These are phyloP conservation scores for Pulveroboletus sp. DNA, from an alignment of 768 basidiomycete genomes.

Conservation along the genomic window DNA sequence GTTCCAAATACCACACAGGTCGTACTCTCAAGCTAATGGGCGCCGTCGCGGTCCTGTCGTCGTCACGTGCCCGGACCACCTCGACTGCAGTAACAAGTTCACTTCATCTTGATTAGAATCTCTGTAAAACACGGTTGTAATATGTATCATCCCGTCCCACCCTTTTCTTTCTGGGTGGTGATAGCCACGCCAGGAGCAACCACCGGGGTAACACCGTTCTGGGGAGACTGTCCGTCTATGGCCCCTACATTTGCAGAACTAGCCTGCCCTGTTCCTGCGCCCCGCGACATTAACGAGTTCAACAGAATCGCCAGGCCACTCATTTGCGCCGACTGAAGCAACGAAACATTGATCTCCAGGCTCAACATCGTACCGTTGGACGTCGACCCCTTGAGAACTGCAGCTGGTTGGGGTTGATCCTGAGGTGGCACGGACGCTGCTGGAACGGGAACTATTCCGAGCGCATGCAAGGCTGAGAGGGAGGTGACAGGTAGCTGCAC, in stretches of 20 bases:
- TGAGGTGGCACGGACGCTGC: conserved; percentile 46
- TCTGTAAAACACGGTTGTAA: conserved; percentile 8
- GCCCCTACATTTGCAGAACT: conserved; percentile 9
- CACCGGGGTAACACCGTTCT: conserved; percentile 13
- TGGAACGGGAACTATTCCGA: conserved; percentile 72
- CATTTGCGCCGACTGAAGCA: conserved; percentile 72
- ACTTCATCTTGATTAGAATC: conserved; percentile 8
- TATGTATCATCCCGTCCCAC: conserved; percentile 22
- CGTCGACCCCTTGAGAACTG: conserved; percentile 68
- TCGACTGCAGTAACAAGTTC: background rate
- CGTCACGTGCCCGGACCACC: no score
- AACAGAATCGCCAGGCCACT: conserved; percentile 67
- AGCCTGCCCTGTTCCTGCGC: conserved; percentile 22
- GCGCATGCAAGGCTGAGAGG: conserved; percentile 53
- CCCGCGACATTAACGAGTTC: conserved; percentile 62
- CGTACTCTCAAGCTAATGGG: no score
- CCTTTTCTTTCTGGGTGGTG: conserved; percentile 16
- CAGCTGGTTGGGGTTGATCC: conserved; percentile 64
- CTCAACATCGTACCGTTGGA: conserved; percentile 68
- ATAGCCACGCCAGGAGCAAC: conserved; percentile 1
- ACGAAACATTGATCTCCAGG: conserved; percentile 73
- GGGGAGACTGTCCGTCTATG: conserved; percentile 10
- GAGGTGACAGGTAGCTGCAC: conserved; percentile 66
- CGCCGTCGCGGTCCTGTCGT: no score
- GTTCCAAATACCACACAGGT: no score